Percentiles rank a stretch among this genome's conserved stretches.
Evolutionary conservation across 495 filamentous ascomycete species (phyloP).

Genomic region (Wilcoxina mikolae): DNA sequence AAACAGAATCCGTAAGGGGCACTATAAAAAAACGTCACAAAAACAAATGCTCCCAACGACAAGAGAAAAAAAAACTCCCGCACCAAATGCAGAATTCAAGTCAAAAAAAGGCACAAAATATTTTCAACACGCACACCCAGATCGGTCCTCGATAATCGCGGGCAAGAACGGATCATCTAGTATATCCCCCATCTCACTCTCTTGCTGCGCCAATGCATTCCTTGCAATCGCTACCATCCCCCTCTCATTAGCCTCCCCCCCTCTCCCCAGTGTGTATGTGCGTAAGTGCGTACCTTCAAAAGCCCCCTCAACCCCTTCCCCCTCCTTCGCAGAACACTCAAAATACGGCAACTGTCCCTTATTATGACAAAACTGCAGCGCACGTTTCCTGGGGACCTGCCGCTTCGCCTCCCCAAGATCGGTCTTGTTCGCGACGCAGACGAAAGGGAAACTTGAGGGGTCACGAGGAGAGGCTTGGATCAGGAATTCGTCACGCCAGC

Average conservation of each 20-base stretch:
- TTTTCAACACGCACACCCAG: constrained; percentile 83
- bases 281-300: constrained; percentile 59
- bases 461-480: constrained; percentile 95
- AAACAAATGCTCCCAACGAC: too few relatives aligned
- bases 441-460: constrained; percentile 95
- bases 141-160: constrained; percentile 75
- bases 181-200: constrained; percentile 86
- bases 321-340: constrained; percentile 98
- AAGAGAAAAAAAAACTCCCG: too few relatives aligned
- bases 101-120: too few relatives aligned
- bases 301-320: constrained; percentile 93
- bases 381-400: constrained; percentile 81
- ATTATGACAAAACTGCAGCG: constrained; percentile 92
- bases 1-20: too few relatives aligned
- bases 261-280: neutral
- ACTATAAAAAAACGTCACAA: too few relatives aligned
- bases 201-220: constrained; percentile 90
- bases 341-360: constrained; percentile 97
- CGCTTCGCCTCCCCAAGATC: constrained; percentile 97
- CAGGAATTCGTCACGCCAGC: constrained; percentile 96
- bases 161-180: constrained; percentile 87
- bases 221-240: constrained; percentile 67
- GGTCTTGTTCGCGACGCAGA: constrained; percentile 97
- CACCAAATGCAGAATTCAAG: too few relatives aligned
- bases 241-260: neutral